Conservation (phyloP, 2,329 filamentous ascomycete genomes). For the Stenocarpella maydis region DNA sequence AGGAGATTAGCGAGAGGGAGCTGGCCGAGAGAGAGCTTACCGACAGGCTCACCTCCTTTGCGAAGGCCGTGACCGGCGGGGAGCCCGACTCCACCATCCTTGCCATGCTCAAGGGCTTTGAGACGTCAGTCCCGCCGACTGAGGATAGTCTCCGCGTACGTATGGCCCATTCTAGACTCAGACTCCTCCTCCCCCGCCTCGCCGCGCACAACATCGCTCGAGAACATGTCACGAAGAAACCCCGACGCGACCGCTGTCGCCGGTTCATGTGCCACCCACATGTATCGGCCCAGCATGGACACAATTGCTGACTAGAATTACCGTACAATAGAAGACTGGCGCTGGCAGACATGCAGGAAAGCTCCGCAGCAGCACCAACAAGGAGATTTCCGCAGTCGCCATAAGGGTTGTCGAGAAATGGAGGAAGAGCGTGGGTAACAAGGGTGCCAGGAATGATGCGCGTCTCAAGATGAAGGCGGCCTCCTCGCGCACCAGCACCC, state of each 20-base stretch:
- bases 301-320: conserved; percentile 8
- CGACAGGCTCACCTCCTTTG: conserved; percentile 79
- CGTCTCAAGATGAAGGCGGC: conserved; percentile 42
- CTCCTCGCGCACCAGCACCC: conserved; percentile 51
- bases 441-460: conserved; percentile 49
- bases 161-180: conserved; percentile 35
- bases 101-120: conserved; percentile 77
- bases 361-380: conserved; percentile 77
- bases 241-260: background rate
- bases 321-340: conserved; percentile 71
- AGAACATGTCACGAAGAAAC: background rate
- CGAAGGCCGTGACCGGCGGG: conserved; percentile 53
- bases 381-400: conserved; percentile 80
- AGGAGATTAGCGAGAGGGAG: conserved; percentile 71
- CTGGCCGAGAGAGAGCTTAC: conserved; percentile 71
- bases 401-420: conserved; percentile 87
- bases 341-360: conserved; percentile 92
- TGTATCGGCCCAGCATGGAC: background rate
- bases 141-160: conserved; percentile 87
- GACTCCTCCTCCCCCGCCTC: background rate
- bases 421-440: conserved; percentile 78
- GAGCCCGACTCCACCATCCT: conserved; percentile 78
- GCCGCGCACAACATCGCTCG: background rate
- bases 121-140: conserved; percentile 81
- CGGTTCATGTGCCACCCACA: background rate